Evolutionary conservation across 2,329 filamentous ascomycete species (phyloP).

Genomic region (Xylogone sp.): DNA sequence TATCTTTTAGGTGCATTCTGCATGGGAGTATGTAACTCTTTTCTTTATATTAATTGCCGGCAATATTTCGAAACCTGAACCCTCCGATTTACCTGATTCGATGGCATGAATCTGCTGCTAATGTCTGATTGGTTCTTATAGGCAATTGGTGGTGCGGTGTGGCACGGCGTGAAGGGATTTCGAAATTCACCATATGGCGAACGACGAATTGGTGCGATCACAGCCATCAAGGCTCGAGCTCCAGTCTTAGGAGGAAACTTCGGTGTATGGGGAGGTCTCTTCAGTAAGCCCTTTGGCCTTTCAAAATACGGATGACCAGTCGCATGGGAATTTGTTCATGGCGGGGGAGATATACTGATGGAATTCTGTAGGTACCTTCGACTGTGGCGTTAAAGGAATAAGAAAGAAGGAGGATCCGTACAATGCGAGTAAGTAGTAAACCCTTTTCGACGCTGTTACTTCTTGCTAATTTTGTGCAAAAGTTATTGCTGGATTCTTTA

Average conservation of each 20-base stretch:
- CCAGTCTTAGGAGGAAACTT: conserved; percentile 97
- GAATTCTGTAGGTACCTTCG: too few relatives aligned
- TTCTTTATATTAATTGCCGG: too few relatives aligned
- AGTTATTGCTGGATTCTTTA: conserved; percentile 97
- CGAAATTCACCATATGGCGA: conserved; percentile 89
- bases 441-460: too few relatives aligned
- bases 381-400: conserved; percentile 93
- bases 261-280: conserved; percentile 94
- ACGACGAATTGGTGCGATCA: conserved; percentile 71
- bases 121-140: too few relatives aligned
- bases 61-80: too few relatives aligned
- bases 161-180: conserved; percentile 96
- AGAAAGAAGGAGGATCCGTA: conserved; percentile 97
- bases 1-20: conserved; percentile 91
- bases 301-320: too few relatives aligned
- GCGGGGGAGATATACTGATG: too few relatives aligned
- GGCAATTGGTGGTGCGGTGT: conserved; percentile 78
- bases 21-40: not conserved
- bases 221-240: conserved; percentile 87
- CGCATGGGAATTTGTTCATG: too few relatives aligned
- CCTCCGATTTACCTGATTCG: not conserved
- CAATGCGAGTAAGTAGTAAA: too few relatives aligned
- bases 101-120: too few relatives aligned
- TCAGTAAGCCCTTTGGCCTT: too few relatives aligned
- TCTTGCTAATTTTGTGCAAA: too few relatives aligned